Evolutionary conservation across 75 land plant species (phyloP), one percentile per base, ranked within the genome.

Genomic region (Adiantum capillusveneris): DNA sequence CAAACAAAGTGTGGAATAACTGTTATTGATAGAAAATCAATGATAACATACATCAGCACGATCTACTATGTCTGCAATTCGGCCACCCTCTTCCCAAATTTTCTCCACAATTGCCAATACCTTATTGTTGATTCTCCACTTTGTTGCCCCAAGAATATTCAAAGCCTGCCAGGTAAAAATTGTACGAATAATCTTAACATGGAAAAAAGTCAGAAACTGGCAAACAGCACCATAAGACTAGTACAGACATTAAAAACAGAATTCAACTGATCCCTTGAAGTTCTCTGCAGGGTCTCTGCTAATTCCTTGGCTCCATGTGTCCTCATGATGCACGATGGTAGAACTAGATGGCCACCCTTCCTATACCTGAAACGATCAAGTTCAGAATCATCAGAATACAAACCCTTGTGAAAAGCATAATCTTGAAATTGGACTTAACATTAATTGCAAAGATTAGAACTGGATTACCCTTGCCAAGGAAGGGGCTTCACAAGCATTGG

Each of bases 401-500:
- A 39, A 39, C 13, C 7, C 13, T 39, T 13, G 7, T 39, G 42
- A 39, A 7, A 7, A 39, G n/a, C n/a, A n/a, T n/a, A n/a, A n/a
- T n/a, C n/a, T n/a, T n/a, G n/a, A n/a, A n/a, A n/a, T n/a, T n/a
- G n/a, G n/a, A n/a, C n/a, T n/a, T n/a, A n/a, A n/a, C n/a, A n/a
- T n/a, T n/a, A n/a, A n/a, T n/a, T n/a, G n/a, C n/a, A n/a, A n/a
- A n/a, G n/a, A n/a, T n/a, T n/a, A n/a, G n/a, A n/a, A n/a, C n/a
- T n/a, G n/a, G n/a, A n/a, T n/a, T 79, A 92, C 97, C 95, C 87
- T 67, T 70, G 75, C 97, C 97, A 92, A 25, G 71, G 75, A 17
- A 63, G 52, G 25, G 97, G 97, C 45, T 77, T 77, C 55, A 92
- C 84, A 68, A 92, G 58, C 97, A 92, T 92, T 44, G 97, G 97